A percentile compares a stretch with the other conserved stretches of the same genome.
Evolutionary conservation across 305 asterid species (phyloP).

Genomic region (Rubia balearica): DNA sequence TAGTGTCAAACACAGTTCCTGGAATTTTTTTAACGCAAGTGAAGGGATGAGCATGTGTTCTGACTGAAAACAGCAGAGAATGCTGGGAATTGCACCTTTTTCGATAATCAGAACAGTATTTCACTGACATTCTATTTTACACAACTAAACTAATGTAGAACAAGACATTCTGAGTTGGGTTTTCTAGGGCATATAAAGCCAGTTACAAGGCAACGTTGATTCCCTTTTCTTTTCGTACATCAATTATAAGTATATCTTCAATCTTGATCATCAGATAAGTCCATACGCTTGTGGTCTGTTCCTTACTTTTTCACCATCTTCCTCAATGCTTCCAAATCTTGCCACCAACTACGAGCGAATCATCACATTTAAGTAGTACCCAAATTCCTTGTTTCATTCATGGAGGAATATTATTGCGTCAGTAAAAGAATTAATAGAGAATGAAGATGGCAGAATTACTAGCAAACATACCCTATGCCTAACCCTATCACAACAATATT

Average conservation of each 20-base stretch:
- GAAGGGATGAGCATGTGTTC: conserved; percentile 18
- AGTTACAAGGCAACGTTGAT: conserved; percentile 68
- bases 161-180: conserved; percentile 22
- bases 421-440: conserved; percentile 5
- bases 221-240: conserved; percentile 49
- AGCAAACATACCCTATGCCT: conserved; percentile 17
- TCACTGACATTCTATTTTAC: conserved; percentile 42
- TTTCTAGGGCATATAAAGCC: conserved; percentile 37
- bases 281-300: conserved; percentile 55
- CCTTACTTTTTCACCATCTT: conserved; percentile 32
- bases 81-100: conserved; percentile 30
- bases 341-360: conserved; percentile 83
- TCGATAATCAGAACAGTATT: conserved; percentile 30
- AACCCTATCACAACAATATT: conserved; percentile 25
- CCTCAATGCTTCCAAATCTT: conserved; percentile 80
- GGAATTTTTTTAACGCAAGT: conserved; percentile 13
- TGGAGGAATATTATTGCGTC: conserved; percentile 58
- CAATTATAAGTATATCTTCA: conserved; percentile 1
- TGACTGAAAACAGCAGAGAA: conserved; percentile 29
- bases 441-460: conserved; percentile 9
- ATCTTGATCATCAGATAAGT: conserved; percentile 20
- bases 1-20: background rate
- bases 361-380: conserved; percentile 48
- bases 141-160: conserved; percentile 23
- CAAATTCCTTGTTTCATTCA: conserved; percentile 41